Base-by-base conservation (phyloP, 805 yeast genomes). In the Priceomyces carsonii region DNA sequence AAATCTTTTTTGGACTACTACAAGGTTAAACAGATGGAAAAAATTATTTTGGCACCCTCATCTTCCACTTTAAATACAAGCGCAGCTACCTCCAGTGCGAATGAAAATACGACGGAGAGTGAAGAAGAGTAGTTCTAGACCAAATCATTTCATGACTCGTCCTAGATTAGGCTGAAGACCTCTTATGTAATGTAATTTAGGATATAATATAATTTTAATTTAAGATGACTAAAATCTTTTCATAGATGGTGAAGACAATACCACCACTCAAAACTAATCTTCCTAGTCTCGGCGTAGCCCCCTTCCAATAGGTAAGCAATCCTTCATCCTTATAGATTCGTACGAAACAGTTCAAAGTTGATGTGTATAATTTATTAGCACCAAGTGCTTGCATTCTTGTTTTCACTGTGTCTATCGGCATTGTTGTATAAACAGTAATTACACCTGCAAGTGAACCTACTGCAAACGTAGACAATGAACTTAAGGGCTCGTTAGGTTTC, bases 301-400 rank as follows among this genome's bases (percentile, higher is more conserved):
- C 99, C 63, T 87, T 87, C 99, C 99, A 91, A 65, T 89, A 88
- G 4, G 96, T 85, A 53, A 77, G 66, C 45, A 90, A 65, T 7
- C 99, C 99, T 64, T 91, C 99, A 36, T 91, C 83, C 53, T 69
- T 82, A 60, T 85, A 83, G 33, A 93, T 81, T 44, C 76, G 80
- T 13, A 65, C 76, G 50, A 95, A 90, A 62, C 98, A 91, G 63
- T 91, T 77, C 26, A 83, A 14, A 0, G 97, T 90, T 30, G 89
- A 78, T 1, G 75, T 58, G 63, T 91, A 93, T 52, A 73, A 62
- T 48, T 73, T 71, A 33, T 74, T 73, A 6, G 96, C 85, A 22
- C 86, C 90, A 45, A 91, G 73, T 14, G 95, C 82, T 68, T 91
- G 99, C 96, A 91, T 91, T 61, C 99, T 77, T 1, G 98, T 93